Base-by-base conservation (phyloP, 352 stramenopile genomes). In the Vaucheria bursata region DNA sequence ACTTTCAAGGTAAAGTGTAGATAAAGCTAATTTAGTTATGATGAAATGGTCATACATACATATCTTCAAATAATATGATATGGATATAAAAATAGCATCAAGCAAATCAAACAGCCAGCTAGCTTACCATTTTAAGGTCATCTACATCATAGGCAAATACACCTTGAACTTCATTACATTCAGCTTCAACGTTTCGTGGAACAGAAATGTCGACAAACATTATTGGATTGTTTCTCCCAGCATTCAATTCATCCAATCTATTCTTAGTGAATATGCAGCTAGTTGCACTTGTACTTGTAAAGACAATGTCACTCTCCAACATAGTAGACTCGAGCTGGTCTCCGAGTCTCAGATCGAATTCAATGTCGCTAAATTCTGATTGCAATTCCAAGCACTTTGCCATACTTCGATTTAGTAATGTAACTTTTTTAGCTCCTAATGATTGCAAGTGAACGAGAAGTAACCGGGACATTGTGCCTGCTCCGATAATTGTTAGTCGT, bases 161-260 rank as follows among this genome's bases (percentile, higher is more conserved):
- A n/a, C 79, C 73, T n/a, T 78, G 50, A 0, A 88, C 25, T 4
- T 89, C 83, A 8, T 85, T 87, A 81, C 88, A 91, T 50, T 91
- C 88, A 39, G 88, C 81, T 37, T 89, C 88, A 77, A 95, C 88
- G 80, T 95, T 95, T 77, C 90, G 85, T 35, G 90, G 90, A 33
- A 95, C 90, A 36, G 88, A 87, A 85, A 95, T 95, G 81, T 95
- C 90, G 0, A 94, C 88, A 65, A 95, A 85, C 88, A 94, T 93
- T 34, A 93, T 74, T n/a, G 85, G 88, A 29, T 87, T 71, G 71
- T 59, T 37, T 69, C 70, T 69, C 18, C 72, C 65, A 25, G 85
- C 85, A 37, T 84, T 79, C n/a, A 87, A 86, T 82, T 91, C 88
- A 35, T 85, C 83, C 79, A 90, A 81, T 69, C 91, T 81, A 40